These are phyloP conservation scores for Diplodia corticola DNA, from an alignment of 2,329 filamentous ascomycete genomes.

Conservation along the genomic window DNA sequence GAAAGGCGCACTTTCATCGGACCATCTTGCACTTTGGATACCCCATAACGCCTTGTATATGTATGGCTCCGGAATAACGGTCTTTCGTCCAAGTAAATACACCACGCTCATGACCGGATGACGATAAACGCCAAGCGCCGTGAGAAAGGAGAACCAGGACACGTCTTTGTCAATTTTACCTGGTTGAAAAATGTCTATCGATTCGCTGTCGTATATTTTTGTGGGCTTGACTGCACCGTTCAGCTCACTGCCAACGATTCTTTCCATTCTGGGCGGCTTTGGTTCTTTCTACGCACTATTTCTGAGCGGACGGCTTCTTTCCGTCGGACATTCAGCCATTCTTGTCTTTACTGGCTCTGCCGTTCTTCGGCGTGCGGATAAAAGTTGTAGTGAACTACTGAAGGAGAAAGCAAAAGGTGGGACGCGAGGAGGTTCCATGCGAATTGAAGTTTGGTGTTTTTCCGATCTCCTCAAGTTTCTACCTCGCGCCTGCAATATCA, in stretches of 20 bases:
- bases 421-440: not conserved
- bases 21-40: conserved; percentile 12
- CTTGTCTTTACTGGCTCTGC: not conserved
- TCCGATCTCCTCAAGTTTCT: not conserved
- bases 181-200: not conserved
- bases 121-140: conserved; percentile 6
- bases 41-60: conserved; percentile 13
- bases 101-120: not conserved
- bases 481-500: not conserved
- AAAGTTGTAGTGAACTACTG: not conserved
- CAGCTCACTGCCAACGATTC: not conserved
- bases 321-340: not conserved
- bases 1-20: conserved; percentile 6
- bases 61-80: conserved; percentile 4
- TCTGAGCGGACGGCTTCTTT: not conserved
- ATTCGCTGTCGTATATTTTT: conserved; percentile 2
- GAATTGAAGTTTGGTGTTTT: not conserved
- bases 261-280: not conserved
- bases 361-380: not conserved
- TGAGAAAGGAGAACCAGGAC: not conserved
- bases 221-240: not conserved
- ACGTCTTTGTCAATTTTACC: not conserved
- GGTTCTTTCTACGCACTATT: not conserved
- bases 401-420: not conserved
- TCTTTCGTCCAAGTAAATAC: conserved; percentile 13